Evolutionary conservation across 495 filamentous ascomycete genomes (phyloP).

Genomic region (Neurospora sp.): DNA sequence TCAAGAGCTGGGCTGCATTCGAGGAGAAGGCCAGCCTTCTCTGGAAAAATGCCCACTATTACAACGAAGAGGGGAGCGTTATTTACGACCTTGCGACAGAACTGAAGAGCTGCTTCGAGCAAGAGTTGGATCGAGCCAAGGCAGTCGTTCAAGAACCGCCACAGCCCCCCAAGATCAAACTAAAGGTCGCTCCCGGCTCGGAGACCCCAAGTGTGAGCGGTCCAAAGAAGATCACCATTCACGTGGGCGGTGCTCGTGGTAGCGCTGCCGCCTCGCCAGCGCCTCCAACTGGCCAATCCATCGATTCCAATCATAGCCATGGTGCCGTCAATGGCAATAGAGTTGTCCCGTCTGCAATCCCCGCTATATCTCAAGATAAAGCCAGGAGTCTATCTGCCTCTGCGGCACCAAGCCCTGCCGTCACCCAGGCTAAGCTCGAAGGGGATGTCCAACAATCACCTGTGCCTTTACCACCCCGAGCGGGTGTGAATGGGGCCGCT

Average conservation of each 20-base stretch:
- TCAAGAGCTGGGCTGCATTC: constrained; percentile 70
- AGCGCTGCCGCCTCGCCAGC: constrained; percentile 46
- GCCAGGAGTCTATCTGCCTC: constrained; percentile 35
- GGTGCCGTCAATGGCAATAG: constrained; percentile 17
- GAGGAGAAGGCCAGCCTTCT: constrained; percentile 67
- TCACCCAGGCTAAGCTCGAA: constrained; percentile 31
- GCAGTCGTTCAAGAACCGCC: constrained; percentile 49
- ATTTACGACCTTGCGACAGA: constrained; percentile 62
- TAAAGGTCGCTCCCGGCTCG: constrained; percentile 46
- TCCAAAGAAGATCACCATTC: constrained; percentile 45
- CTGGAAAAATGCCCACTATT: constrained; percentile 77
- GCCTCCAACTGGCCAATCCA: constrained; percentile 33
- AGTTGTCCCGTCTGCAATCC: constrained; percentile 11
- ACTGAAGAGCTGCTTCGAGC: constrained; percentile 60
- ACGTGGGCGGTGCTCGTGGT: constrained; percentile 39
- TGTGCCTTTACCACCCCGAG: constrained; percentile 7
- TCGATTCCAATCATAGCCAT: constrained; percentile 21
- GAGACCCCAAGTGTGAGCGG: constrained; percentile 22
- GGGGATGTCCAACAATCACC: constrained; percentile 30
- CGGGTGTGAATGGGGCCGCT: background rate
- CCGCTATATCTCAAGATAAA: constrained; percentile 25
- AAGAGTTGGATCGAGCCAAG: constrained; percentile 59
- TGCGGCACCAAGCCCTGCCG: constrained; percentile 37
- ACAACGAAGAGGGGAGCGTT: constrained; percentile 81
- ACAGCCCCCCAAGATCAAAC: constrained; percentile 60